Conservation (phyloP, 768 basidiomycete genomes). For the Mycena amicta region DNA sequence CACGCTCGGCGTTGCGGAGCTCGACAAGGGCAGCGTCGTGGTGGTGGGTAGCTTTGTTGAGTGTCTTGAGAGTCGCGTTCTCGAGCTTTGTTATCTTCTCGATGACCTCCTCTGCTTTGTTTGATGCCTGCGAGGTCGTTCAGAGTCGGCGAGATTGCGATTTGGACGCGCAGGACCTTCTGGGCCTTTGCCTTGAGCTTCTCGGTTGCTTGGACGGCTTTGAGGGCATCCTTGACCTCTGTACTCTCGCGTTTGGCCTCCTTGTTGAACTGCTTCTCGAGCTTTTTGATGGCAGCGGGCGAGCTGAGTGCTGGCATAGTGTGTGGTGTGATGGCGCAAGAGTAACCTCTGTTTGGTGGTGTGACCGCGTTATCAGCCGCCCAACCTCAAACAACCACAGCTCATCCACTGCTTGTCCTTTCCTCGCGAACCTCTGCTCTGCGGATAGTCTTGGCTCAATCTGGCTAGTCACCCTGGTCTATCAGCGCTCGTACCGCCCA, state of each 20-base stretch:
- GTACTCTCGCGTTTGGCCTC: slow-evolving; percentile 58
- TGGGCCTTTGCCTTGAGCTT: slow-evolving; percentile 54
- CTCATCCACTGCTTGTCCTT: too few species aligned
- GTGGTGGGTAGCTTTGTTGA: slow-evolving; percentile 54
- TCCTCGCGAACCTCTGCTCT: too few species aligned
- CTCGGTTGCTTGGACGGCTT: slow-evolving; percentile 55
- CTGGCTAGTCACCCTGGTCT: too few species aligned
- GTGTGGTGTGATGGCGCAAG: too few species aligned
- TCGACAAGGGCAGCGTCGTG: slow-evolving; percentile 52
- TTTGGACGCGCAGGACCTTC: slow-evolving; percentile 40
- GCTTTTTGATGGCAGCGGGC: slow-evolving; percentile 28
- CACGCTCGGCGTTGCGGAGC: slow-evolving; percentile 44
- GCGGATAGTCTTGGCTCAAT: too few species aligned
- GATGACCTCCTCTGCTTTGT: slow-evolving; percentile 43
- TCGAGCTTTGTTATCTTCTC: slow-evolving; percentile 54
- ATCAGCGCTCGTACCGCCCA: too few species aligned
- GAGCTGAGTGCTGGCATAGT: background rate
- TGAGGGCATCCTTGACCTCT: slow-evolving; percentile 52
- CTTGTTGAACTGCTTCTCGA: slow-evolving; percentile 47
- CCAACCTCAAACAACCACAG: too few species aligned
- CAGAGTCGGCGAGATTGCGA: background rate
- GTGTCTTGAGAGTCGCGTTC: slow-evolving; percentile 48
- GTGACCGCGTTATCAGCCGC: too few species aligned
- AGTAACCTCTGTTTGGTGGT: too few species aligned
- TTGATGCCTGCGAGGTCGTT: slow-evolving; percentile 36